Evolutionary conservation across 129 eudicot genomes (phyloP), one percentile per base, ranked within the genome.

Genomic region (Ambrosia artemisiifolia): DNA sequence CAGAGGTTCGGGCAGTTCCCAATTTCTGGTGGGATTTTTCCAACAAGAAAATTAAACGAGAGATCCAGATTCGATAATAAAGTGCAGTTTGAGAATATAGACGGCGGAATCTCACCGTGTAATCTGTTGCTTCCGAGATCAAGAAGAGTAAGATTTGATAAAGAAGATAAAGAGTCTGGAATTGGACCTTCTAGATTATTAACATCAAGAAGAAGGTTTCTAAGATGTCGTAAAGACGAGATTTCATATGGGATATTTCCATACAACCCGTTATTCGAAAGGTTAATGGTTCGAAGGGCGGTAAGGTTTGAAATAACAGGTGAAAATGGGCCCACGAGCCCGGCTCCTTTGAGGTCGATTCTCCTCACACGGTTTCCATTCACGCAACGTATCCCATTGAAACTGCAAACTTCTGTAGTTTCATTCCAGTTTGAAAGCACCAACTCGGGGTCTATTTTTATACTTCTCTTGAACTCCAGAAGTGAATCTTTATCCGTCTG

Each of bases 61-160:
- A 84, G 82, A 74, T 87, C 92, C 13, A 87, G 69, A 42, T 82
- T 84, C 64, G 48, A 14, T 59, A 87, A 59, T 5, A 70, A 67
- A 62, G 87, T 84, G 80, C 92, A 87, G 81, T 87, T 87, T 18
- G 81, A 82, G 81, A 87, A 81, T 46, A 87, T 61, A 24, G 85
- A 76, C 17, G 83, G 75, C 49, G 92, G 88, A 38, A 84, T 72
- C 9, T 42, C 65, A 13, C 92, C 89, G 3, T 34, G 64, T 7
- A 87, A 70, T 49, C 6, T 61, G 72, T 87, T 87, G 11, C 56
- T 66, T 4, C 76, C 60, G 5, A 87, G 77, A 43, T 33, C 55
- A 35, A 87, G 68, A 64, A 84, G 13, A 18, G 19, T 44, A 30
- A 87, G 89, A n/a, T 84, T 40, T 11, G 83, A 47, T 63, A 84